Evolutionary conservation across 257 asterid species (phyloP).

Genomic region (Echium plantagineum): DNA sequence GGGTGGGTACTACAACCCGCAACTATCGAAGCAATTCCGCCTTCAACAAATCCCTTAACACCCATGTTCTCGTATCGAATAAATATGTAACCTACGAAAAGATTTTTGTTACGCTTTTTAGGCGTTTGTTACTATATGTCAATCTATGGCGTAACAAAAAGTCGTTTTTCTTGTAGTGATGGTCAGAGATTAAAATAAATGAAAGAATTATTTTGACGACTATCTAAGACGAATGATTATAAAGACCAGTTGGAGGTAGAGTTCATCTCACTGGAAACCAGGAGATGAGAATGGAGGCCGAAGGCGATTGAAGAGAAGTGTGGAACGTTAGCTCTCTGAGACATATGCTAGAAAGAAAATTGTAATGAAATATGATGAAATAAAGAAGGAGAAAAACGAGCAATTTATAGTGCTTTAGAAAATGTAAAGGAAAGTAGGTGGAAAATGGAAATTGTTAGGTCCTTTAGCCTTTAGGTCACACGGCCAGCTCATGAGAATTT

Average conservation of each 20-base stretch:
- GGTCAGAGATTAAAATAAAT: background rate
- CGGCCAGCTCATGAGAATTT: background rate
- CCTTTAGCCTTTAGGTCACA: background rate
- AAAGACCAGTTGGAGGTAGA: slow-evolving; percentile 42
- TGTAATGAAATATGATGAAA: slow-evolving; percentile 18
- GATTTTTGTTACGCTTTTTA: too few relatives aligned
- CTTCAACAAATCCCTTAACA: slow-evolving; percentile 61
- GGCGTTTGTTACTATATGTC: too few relatives aligned
- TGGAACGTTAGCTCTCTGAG: slow-evolving; percentile 61
- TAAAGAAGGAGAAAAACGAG: slow-evolving; percentile 8
- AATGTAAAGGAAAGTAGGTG: background rate
- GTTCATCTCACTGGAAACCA: slow-evolving; percentile 74
- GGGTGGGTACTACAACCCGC: slow-evolving; percentile 74
- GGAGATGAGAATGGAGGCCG: slow-evolving; percentile 64
- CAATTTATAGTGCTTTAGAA: slow-evolving; percentile 13
- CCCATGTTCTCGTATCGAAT: slow-evolving; percentile 28
- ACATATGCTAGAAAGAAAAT: slow-evolving; percentile 30
- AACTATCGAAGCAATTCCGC: slow-evolving; percentile 61
- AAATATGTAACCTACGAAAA: background rate
- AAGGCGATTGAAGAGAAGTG: slow-evolving; percentile 55
- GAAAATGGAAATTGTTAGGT: background rate
- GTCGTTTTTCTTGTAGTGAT: too few relatives aligned
- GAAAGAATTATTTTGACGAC: slow-evolving; percentile 8
- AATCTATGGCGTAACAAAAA: too few relatives aligned
- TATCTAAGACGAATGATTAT: slow-evolving; percentile 21